These are phyloP conservation scores for Tremellales sp. DNA, from an alignment of 1,284 basidiomycete species.

Conservation along the genomic window DNA sequence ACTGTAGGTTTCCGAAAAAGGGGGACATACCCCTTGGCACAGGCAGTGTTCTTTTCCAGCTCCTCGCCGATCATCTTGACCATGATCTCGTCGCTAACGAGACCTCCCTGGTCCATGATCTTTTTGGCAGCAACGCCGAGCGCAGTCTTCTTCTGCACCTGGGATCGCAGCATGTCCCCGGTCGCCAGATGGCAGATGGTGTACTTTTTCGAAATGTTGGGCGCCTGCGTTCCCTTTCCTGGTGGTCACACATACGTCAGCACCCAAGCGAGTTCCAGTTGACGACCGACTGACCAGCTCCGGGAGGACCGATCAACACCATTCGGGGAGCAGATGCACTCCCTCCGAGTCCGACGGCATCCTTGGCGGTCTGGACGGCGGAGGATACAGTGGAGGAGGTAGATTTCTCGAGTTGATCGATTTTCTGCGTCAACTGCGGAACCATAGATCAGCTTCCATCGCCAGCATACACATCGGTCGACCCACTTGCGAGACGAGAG, in stretches of 20 bases:
- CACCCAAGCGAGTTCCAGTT: too few relatives aligned
- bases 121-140: slow-evolving; percentile 92
- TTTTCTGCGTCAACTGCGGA: slow-evolving; percentile 44
- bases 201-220: slow-evolving; percentile 85
- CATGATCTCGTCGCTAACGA: slow-evolving; percentile 96
- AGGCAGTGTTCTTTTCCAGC: slow-evolving; percentile 85
- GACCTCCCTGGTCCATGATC: slow-evolving; percentile 92
- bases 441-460: neutral
- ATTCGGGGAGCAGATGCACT: slow-evolving; percentile 58
- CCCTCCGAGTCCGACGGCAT: slow-evolving; percentile 28
- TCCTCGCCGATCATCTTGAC: slow-evolving; percentile 97
- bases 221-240: slow-evolving; percentile 98
- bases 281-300: slow-evolving; percentile 87
- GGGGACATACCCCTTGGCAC: slow-evolving; percentile 80
- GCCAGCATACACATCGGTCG: neutral
- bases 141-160: slow-evolving; percentile 80
- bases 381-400: slow-evolving; percentile 25
- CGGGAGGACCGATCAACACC: slow-evolving; percentile 92
- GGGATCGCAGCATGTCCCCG: slow-evolving; percentile 96
- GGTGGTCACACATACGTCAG: too few relatives aligned
- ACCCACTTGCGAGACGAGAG: slow-evolving; percentile 65
- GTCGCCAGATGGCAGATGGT: slow-evolving; percentile 97
- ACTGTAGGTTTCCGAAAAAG: too few relatives aligned
- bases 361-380: slow-evolving; percentile 55
- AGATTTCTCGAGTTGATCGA: slow-evolving; percentile 38